phyloP scores from a whole-genome alignment of 768 basidiomycete species.

The Candolleomyces eurysporus region DNA sequence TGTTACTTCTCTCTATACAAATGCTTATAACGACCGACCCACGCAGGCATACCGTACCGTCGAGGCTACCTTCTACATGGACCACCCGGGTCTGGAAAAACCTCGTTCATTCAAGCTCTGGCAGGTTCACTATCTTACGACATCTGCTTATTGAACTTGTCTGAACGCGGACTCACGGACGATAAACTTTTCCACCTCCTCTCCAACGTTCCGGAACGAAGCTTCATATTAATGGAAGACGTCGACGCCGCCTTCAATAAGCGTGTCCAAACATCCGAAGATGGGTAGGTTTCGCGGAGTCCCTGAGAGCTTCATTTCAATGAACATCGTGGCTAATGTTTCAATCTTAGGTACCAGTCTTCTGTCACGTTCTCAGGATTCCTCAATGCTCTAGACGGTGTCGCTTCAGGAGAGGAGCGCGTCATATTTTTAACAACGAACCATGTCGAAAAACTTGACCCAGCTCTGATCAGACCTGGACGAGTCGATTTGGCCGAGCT shows the following conservation, averaged over 20 bases:
- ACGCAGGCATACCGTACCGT: slow-evolving; percentile 92
- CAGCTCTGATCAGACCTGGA: slow-evolving; percentile 93
- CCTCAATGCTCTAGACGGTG: slow-evolving; percentile 94
- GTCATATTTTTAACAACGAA: slow-evolving; percentile 99
- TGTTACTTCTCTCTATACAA: slow-evolving; percentile 2
- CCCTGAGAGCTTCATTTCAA: not conserved
- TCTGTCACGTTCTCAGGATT: slow-evolving; percentile 98
- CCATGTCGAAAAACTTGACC: slow-evolving; percentile 84
- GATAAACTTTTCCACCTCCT: slow-evolving; percentile 94
- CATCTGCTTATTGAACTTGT: slow-evolving; percentile 93
- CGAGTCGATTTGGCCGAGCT: slow-evolving; percentile 85
- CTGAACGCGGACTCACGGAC: slow-evolving; percentile 93
- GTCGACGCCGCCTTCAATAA: slow-evolving; percentile 97
- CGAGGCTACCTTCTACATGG: slow-evolving; percentile 94
- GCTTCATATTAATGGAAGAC: slow-evolving; percentile 95
- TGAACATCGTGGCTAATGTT: slow-evolving; percentile 11
- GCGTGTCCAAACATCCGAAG: slow-evolving; percentile 84
- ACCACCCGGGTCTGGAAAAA: slow-evolving; percentile 97
- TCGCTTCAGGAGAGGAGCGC: slow-evolving; percentile 96
- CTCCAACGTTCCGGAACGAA: slow-evolving; percentile 89
- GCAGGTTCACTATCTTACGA: slow-evolving; percentile 92
- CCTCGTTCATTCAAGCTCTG: slow-evolving; percentile 96
- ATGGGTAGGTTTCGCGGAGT: slow-evolving; percentile 62
- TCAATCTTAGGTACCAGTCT: slow-evolving; percentile 75
- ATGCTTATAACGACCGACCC: slow-evolving; percentile 3